phyloP scores from a whole-genome alignment of 352 stramenopile species.

The Globisporangium viniferum region DNA sequence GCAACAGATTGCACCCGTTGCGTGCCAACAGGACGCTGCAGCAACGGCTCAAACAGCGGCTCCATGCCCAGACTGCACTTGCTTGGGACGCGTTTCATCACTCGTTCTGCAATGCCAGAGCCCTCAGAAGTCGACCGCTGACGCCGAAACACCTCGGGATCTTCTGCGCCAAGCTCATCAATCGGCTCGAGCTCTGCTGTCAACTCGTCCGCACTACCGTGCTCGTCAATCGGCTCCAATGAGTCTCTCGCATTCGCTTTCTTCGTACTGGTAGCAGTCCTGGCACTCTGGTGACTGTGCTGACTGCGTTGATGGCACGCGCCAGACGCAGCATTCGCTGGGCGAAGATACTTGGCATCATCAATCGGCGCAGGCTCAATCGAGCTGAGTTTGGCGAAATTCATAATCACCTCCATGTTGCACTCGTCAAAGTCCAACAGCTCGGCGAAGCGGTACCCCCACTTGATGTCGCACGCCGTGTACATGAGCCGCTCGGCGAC shows the following conservation, averaged over 20 bases:
- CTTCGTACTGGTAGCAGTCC: neutral
- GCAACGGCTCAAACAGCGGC: slow-evolving; percentile 70
- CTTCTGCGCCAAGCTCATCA: slow-evolving; percentile 10
- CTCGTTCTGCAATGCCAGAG: slow-evolving; percentile 14
- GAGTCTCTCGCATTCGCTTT: neutral
- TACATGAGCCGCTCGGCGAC: slow-evolving; percentile 81
- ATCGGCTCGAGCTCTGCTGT: slow-evolving; percentile 4
- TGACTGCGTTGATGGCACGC: neutral
- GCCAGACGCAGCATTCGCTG: slow-evolving; percentile 6
- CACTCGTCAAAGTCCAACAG: slow-evolving; percentile 69
- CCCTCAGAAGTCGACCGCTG: slow-evolving; percentile 16
- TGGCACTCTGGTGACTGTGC: neutral
- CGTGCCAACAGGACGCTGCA: slow-evolving; percentile 63
- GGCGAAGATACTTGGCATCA: slow-evolving; percentile 37
- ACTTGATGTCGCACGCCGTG: slow-evolving; percentile 57
- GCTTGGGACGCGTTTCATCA: slow-evolving; percentile 18
- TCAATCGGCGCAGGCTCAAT: slow-evolving; percentile 60
- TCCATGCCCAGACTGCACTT: slow-evolving; percentile 66
- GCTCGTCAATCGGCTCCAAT: neutral
- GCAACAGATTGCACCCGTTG: slow-evolving; percentile 21
- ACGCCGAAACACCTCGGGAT: slow-evolving; percentile 13
- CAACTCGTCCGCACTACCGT: neutral
- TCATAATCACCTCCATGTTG: slow-evolving; percentile 69
- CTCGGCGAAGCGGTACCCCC: slow-evolving; percentile 71
- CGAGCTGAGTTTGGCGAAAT: slow-evolving; percentile 72